Percentiles rank a stretch among this genome's conserved stretches.
These are phyloP conservation scores for Phytophthora europaea DNA, from an alignment of 352 stramenopile species.

Conservation along the genomic window DNA sequence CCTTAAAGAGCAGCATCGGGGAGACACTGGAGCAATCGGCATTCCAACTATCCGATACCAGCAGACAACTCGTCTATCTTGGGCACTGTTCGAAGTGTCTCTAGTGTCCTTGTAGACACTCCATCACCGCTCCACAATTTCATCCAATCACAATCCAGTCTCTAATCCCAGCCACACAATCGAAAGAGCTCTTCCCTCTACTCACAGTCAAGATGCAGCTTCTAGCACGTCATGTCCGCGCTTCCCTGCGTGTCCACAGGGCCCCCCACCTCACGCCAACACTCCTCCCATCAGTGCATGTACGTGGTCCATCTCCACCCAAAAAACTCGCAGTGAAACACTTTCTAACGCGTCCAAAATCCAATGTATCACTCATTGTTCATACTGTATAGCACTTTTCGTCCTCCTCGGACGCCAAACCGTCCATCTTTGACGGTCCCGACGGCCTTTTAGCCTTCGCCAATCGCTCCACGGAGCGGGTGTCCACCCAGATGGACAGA, in stretches of 20 bases:
- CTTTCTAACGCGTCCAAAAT: slow-evolving; percentile 3
- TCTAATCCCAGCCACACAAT: slow-evolving; percentile 17
- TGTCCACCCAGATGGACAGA: slow-evolving; percentile 28
- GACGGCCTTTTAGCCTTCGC: slow-evolving; percentile 45
- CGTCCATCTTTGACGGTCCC: slow-evolving; percentile 37
- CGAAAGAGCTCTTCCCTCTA: not conserved
- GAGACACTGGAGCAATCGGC: no score
- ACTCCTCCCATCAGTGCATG: slow-evolving; percentile 17
- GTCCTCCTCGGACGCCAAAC: slow-evolving; percentile 29
- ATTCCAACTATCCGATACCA: no score
- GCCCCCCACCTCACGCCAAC: slow-evolving; percentile 2
- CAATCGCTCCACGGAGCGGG: slow-evolving; percentile 30
- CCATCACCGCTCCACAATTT: not conserved
- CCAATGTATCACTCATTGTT: not conserved
- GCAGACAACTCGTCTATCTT: no score
- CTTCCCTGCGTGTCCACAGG: slow-evolving; percentile 2
- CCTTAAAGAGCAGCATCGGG: no score
- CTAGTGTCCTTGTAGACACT: not conserved
- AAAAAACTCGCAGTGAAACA: not conserved
- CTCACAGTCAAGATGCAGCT: slow-evolving; percentile 18
- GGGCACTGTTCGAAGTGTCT: not conserved
- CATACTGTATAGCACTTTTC: slow-evolving; percentile 29
- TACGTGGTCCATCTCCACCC: not conserved
- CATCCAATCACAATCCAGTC: slow-evolving; percentile 11
- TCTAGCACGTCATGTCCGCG: slow-evolving; percentile 11